Evolutionary conservation across 140 eudicot genomes (phyloP).

Genomic region (Anethum foeniculum): DNA sequence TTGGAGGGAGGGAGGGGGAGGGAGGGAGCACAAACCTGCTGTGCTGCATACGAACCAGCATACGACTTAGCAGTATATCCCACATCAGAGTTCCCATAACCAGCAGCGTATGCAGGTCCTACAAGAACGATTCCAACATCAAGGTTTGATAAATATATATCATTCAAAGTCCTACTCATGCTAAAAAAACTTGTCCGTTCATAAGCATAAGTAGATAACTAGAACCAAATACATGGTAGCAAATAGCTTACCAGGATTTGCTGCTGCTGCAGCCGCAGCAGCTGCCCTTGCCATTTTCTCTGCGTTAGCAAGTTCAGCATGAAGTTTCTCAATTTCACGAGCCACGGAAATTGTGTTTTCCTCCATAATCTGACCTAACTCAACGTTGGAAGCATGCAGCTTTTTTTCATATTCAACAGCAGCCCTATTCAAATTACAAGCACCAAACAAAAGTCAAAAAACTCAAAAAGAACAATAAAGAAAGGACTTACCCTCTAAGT

Average conservation of each 20-base stretch:
- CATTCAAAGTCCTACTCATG: background rate
- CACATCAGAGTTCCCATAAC: slow-evolving; percentile 34
- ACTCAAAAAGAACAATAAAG: background rate
- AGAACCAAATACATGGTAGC: background rate
- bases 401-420: slow-evolving; percentile 73
- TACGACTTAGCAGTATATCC: slow-evolving; percentile 37
- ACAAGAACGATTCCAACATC: slow-evolving; percentile 15
- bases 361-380: slow-evolving; percentile 60
- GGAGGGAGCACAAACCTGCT: slow-evolving; percentile 41
- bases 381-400: slow-evolving; percentile 36
- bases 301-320: slow-evolving; percentile 62
- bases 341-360: slow-evolving; percentile 49
- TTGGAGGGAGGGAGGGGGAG: background rate
- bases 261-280: slow-evolving; percentile 36
- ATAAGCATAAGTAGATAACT: background rate
- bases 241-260: slow-evolving; percentile 1
- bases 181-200: background rate
- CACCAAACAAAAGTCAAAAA: slow-evolving; percentile 4
- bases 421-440: slow-evolving; percentile 41
- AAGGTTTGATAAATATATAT: background rate
- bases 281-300: slow-evolving; percentile 69
- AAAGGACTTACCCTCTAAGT: background rate
- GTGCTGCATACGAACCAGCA: slow-evolving; percentile 31
- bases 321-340: slow-evolving; percentile 54
- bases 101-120: slow-evolving; percentile 41